These are phyloP conservation scores for Tremellales sp. DNA, from an alignment of 1,284 basidiomycete species.

Conservation along the genomic window DNA sequence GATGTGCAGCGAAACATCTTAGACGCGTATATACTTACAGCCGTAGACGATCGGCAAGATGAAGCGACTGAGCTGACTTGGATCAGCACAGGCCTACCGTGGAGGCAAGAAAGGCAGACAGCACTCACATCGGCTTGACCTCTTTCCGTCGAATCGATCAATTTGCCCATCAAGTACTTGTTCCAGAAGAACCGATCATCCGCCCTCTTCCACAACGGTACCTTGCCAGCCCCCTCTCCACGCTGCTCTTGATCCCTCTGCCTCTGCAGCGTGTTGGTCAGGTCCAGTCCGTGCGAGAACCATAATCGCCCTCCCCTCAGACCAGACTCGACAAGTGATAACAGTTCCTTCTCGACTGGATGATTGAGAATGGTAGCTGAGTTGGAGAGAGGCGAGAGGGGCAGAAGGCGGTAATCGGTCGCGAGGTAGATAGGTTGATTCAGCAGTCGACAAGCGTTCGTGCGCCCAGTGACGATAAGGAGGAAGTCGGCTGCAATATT, in stretches of 20 bases:
- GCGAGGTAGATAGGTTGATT: constrained; percentile 83
- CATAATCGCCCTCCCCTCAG: constrained; percentile 74
- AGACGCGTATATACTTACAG: constrained; percentile 55
- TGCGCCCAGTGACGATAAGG: constrained; percentile 80
- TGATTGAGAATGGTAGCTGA: constrained; percentile 60
- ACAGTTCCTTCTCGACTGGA: constrained; percentile 80
- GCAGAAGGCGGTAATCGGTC: constrained; percentile 87
- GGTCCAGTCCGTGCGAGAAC: constrained; percentile 87
- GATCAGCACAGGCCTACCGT: not conserved
- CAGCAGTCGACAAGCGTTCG: constrained; percentile 72
- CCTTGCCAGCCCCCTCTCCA: constrained; percentile 60
- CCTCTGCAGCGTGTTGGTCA: constrained; percentile 82
- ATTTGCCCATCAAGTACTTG: constrained; percentile 56
- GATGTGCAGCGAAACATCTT: not conserved
- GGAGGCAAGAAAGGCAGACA: not conserved
- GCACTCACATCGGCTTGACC: constrained; percentile 41
- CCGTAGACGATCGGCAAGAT: constrained; percentile 90
- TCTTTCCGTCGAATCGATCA: constrained; percentile 48
- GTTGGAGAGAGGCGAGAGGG: constrained; percentile 64
- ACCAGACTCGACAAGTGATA: constrained; percentile 82
- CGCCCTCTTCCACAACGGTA: constrained; percentile 54
- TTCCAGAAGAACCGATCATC: constrained; percentile 99
- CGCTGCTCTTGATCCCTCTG: constrained; percentile 63
- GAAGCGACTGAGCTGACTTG: constrained; percentile 69
- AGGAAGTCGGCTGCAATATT: constrained; percentile 75